These are phyloP conservation scores for Mortierella sp. DNA, from an alignment of 371 early-diverging fungal genomes.

Conservation along the genomic window DNA sequence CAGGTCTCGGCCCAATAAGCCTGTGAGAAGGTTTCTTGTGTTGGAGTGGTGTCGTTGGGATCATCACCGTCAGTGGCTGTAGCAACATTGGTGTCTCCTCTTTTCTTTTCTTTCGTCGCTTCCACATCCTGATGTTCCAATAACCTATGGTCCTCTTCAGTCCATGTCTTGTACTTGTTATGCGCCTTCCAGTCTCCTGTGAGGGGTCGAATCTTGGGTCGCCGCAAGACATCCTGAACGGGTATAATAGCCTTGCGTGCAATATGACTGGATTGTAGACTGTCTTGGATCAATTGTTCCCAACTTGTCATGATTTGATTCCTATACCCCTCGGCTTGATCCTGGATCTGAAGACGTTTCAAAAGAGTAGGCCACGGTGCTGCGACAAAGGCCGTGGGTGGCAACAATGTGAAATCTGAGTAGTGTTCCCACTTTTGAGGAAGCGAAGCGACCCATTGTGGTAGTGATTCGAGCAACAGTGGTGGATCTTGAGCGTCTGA, in stretches of 20 bases:
- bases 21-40: slow-evolving; percentile 13
- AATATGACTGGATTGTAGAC: slow-evolving; percentile 42
- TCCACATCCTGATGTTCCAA: slow-evolving; percentile 30
- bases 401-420: slow-evolving; percentile 49
- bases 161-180: slow-evolving; percentile 42
- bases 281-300: slow-evolving; percentile 27
- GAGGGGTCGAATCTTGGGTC: slow-evolving; percentile 50
- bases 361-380: slow-evolving; percentile 42
- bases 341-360: slow-evolving; percentile 10
- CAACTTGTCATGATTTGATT: slow-evolving; percentile 15
- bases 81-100: not conserved
- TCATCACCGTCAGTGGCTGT: not conserved
- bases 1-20: slow-evolving; percentile 49
- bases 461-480: slow-evolving; percentile 8
- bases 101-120: not conserved
- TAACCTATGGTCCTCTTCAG: slow-evolving; percentile 17
- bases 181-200: slow-evolving; percentile 50
- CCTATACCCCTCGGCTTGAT: slow-evolving; percentile 6
- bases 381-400: slow-evolving; percentile 33
- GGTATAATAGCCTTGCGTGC: slow-evolving; percentile 55
- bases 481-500: no score
- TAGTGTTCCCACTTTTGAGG: slow-evolving; percentile 58
- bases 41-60: slow-evolving; percentile 15
- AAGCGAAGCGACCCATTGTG: slow-evolving; percentile 28
- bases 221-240: slow-evolving; percentile 51